These are phyloP conservation scores for Aspergillus biplanus DNA, from an alignment of 495 filamentous ascomycete genomes.

Conservation along the genomic window DNA sequence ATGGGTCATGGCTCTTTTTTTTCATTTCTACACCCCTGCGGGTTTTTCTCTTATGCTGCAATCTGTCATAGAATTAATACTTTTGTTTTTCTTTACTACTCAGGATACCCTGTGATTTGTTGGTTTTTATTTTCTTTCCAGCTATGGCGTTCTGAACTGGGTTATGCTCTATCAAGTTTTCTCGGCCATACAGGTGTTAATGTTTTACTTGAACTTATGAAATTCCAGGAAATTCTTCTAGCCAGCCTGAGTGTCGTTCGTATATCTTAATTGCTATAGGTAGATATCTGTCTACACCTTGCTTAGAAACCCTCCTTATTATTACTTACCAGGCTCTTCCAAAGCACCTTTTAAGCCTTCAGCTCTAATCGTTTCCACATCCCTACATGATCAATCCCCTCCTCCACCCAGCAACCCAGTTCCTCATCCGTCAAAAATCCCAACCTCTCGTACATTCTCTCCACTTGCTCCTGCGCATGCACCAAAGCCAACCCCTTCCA, in stretches of 20 bases:
- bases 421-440: slow-evolving; percentile 72
- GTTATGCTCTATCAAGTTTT: not conserved
- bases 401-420: slow-evolving; percentile 80
- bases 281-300: not conserved
- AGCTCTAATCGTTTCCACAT: slow-evolving; percentile 62
- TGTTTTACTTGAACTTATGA: slow-evolving; percentile 4
- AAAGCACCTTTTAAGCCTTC: not conserved
- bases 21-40: slow-evolving; percentile 14
- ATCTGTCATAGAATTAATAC: slow-evolving; percentile 19
- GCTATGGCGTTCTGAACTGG: slow-evolving; percentile 19
- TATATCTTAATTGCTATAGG: not conserved
- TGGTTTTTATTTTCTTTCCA: slow-evolving; percentile 22
- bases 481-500: slow-evolving; percentile 75
- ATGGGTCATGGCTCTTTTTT: slow-evolving; percentile 13
- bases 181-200: slow-evolving; percentile 21
- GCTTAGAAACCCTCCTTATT: not conserved
- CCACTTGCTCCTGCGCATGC: slow-evolving; percentile 71
- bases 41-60: slow-evolving; percentile 17
- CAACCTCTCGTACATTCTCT: slow-evolving; percentile 60
- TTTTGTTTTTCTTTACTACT: slow-evolving; percentile 27
- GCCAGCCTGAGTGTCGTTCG: not conserved
- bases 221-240: not conserved
- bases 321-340: not conserved
- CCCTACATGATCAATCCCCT: slow-evolving; percentile 82
- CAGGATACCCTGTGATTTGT: slow-evolving; percentile 46